phyloP scores from a whole-genome alignment of 352 stramenopile species.

The Phytophthora cryptogea region DNA sequence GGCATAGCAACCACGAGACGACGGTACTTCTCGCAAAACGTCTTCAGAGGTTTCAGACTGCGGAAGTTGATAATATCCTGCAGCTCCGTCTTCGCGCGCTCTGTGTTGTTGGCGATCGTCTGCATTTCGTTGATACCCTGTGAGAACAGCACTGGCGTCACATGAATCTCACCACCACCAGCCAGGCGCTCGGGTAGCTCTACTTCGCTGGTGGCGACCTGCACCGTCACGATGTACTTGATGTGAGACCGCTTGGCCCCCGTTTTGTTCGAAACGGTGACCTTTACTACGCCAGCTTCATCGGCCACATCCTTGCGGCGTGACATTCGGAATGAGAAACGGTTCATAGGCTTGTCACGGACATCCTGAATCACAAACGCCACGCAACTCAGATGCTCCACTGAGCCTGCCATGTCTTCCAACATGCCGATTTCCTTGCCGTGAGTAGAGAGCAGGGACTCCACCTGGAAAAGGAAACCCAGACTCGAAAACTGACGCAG shows the following conservation, averaged over 20 bases:
- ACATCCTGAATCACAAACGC: conserved; percentile 88
- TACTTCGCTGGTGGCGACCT: conserved; percentile 76
- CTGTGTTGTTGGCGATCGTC: conserved; percentile 93
- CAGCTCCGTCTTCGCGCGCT: conserved; percentile 86
- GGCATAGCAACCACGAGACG: conserved; percentile 62
- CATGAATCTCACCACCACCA: conserved; percentile 72
- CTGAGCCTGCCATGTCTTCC: conserved; percentile 86
- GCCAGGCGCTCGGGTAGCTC: conserved; percentile 76
- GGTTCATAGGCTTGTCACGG: conserved; percentile 82
- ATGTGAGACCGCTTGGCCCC: conserved; percentile 58
- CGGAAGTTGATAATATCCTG: conserved; percentile 91
- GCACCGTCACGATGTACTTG: conserved; percentile 87
- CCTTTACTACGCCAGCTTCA: conserved; percentile 79
- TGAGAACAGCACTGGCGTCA: conserved; percentile 87
- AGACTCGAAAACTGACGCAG: conserved; percentile 83
- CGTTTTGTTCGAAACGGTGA: conserved; percentile 69
- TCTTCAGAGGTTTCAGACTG: conserved; percentile 79
- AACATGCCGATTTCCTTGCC: conserved; percentile 97
- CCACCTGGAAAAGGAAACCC: conserved; percentile 90
- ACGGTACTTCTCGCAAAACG: conserved; percentile 86
- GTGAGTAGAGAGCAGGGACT: conserved; percentile 94
- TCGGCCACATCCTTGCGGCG: conserved; percentile 77
- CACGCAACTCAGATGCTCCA: conserved; percentile 84
- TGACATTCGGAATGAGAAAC: conserved; percentile 88
- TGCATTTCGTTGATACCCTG: conserved; percentile 96